These are phyloP conservation scores for Aspergillus quadricinctus DNA, from an alignment of 2,329 filamentous ascomycete genomes.

Conservation along the genomic window DNA sequence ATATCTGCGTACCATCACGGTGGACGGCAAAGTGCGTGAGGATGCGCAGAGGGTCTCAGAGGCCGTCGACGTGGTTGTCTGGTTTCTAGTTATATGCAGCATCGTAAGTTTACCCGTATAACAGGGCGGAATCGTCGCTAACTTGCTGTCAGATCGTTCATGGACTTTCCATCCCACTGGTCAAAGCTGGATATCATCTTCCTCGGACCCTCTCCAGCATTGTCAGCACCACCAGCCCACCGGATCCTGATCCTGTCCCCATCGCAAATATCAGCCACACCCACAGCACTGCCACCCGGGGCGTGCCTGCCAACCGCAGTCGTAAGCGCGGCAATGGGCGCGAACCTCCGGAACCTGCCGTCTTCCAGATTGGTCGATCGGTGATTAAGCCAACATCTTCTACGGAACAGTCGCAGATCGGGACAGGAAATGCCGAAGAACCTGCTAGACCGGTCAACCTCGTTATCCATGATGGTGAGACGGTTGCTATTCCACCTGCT, in stretches of 20 bases:
- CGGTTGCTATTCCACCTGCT: background rate
- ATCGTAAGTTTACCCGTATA: conserved; percentile 53
- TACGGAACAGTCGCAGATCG: conserved; percentile 16
- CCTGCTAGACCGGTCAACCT: conserved; percentile 32
- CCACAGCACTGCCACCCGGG: conserved; percentile 32
- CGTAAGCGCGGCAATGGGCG: conserved; percentile 21
- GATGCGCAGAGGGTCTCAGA: conserved; percentile 66
- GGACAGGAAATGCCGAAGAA: conserved; percentile 21
- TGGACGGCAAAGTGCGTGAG: conserved; percentile 56
- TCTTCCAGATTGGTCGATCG: conserved; percentile 26
- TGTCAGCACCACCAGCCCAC: conserved; percentile 39
- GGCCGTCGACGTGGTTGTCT: conserved; percentile 67
- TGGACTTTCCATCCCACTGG: conserved; percentile 72
- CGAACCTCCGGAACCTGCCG: conserved; percentile 14
- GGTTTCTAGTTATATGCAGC: conserved; percentile 81
- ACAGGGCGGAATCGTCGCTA: background rate
- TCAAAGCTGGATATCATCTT: conserved; percentile 45
- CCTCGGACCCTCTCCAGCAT: conserved; percentile 43
- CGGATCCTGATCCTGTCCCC: conserved; percentile 26
- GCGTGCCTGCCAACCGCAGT: conserved; percentile 10
- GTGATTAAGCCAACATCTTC: conserved; percentile 18
- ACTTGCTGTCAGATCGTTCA: conserved; percentile 60
- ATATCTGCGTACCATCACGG: conserved; percentile 59
- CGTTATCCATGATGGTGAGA: conserved; percentile 10
- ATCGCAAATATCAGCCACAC: conserved; percentile 24